phyloP scores from a whole-genome alignment of 2,329 filamentous ascomycete species.

The Alternaria longipes region DNA sequence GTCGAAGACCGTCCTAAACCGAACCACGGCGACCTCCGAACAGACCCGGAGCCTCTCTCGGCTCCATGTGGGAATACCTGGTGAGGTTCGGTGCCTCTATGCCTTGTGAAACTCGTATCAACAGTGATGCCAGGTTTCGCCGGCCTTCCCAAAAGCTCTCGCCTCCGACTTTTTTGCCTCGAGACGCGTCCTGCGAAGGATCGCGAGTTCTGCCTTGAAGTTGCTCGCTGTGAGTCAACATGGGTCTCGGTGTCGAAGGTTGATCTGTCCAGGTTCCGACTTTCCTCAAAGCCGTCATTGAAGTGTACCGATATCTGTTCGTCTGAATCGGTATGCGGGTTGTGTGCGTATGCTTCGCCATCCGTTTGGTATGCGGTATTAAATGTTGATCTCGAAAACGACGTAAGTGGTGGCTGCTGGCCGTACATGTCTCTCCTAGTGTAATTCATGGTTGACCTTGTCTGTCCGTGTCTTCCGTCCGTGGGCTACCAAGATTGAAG shows the following conservation, averaged over 20 bases:
- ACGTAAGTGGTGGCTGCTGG: constrained; percentile 26
- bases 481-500: constrained; percentile 12
- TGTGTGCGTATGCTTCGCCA: background rate
- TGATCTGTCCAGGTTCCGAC: constrained; percentile 5
- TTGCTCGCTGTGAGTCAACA: constrained; percentile 36
- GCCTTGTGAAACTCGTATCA: constrained; percentile 72
- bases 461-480: constrained; percentile 10
- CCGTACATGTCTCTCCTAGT: constrained; percentile 19
- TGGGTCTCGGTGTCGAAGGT: constrained; percentile 39
- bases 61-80: constrained; percentile 54
- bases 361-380: constrained; percentile 10
- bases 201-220: constrained; percentile 44
- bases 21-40: constrained; percentile 45
- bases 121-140: constrained; percentile 70
- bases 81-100: constrained; percentile 56
- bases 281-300: constrained; percentile 20
- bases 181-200: constrained; percentile 49
- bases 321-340: constrained; percentile 21
- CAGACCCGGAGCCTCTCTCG: constrained; percentile 26
- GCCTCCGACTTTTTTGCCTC: constrained; percentile 64
- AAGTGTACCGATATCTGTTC: constrained; percentile 42
- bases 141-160: constrained; percentile 68
- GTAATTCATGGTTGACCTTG: constrained; percentile 30
- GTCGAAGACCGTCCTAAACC: constrained; percentile 38
- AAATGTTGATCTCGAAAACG: constrained; percentile 20